Conservation (phyloP, 2,329 filamentous ascomycete genomes). For the Sporothrix mexicana region DNA sequence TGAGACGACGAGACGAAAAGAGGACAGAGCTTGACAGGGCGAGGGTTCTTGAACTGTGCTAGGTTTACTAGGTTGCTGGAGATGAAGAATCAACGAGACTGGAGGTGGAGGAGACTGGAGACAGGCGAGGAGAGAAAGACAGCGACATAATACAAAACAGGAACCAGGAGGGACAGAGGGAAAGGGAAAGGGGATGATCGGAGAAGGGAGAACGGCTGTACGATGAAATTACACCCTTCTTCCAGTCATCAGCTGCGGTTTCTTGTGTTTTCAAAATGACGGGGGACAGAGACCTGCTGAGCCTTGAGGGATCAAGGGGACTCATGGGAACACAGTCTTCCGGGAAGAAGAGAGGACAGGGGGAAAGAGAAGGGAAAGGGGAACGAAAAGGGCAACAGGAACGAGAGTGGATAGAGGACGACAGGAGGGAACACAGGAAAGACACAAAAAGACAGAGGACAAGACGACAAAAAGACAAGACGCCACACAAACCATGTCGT, state of each 20-base stretch:
- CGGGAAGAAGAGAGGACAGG: neutral
- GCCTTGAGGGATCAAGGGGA: neutral
- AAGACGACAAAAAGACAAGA: constrained; percentile 4
- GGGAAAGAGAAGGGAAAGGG: neutral
- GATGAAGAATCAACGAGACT: neutral
- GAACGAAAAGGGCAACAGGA: neutral
- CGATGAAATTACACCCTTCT: neutral
- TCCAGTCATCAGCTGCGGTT: neutral
- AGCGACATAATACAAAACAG: neutral
- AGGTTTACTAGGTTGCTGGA: no score
- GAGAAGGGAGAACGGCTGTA: neutral
- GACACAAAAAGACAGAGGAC: neutral
- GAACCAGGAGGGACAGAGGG: neutral
- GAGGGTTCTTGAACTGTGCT: no score
- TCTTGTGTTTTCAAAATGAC: constrained; percentile 16
- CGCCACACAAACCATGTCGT: constrained; percentile 14
- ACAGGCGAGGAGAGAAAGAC: neutral
- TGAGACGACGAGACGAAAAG: neutral
- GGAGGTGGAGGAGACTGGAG: neutral
- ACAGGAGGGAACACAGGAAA: neutral
- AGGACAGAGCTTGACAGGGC: neutral
- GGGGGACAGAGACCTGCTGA: neutral
- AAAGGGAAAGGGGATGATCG: neutral
- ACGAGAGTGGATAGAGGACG: neutral
- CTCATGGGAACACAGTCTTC: neutral